Evolutionary conservation across 805 yeast genomes (phyloP).

Genomic region (Schwanniomyces vanrijiae): DNA sequence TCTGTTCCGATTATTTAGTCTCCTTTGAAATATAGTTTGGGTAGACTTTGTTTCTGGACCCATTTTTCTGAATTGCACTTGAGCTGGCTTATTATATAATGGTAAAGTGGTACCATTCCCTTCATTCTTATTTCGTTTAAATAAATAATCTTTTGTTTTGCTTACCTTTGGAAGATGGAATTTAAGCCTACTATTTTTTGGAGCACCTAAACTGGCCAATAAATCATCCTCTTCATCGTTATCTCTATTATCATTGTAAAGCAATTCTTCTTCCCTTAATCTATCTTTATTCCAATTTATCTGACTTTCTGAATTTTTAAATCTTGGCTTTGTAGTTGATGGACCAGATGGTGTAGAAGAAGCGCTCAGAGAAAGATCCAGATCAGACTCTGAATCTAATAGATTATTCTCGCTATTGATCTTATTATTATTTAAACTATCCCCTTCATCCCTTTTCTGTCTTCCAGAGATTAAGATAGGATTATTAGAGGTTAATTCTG

Average conservation of each 20-base stretch:
- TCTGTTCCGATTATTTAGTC: constrained; percentile 9
- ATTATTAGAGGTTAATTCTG: neutral
- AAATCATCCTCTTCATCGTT: constrained; percentile 1
- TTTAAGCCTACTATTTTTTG: constrained; percentile 7
- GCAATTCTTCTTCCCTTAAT: neutral
- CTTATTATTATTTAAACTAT: constrained; percentile 1
- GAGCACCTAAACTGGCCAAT: neutral
- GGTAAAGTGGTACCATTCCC: constrained; percentile 11
- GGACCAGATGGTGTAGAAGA: constrained; percentile 15
- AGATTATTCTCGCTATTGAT: constrained; percentile 15
- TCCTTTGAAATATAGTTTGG: constrained; percentile 11
- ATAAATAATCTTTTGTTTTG: constrained; percentile 7
- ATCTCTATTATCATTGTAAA: neutral
- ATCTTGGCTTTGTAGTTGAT: neutral
- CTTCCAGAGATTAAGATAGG: neutral
- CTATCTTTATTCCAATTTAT: constrained; percentile 3
- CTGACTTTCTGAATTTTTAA: neutral
- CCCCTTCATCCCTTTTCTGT: neutral
- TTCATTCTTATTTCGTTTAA: constrained; percentile 2
- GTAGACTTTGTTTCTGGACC: constrained; percentile 8
- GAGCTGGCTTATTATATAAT: constrained; percentile 13
- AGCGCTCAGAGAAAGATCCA: constrained; percentile 28
- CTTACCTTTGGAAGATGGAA: constrained; percentile 11
- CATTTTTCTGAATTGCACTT: constrained; percentile 7
- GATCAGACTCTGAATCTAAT: constrained; percentile 34